phyloP scores from a whole-genome alignment of 1,139 yeast genomes.

The Pichia sp. region DNA sequence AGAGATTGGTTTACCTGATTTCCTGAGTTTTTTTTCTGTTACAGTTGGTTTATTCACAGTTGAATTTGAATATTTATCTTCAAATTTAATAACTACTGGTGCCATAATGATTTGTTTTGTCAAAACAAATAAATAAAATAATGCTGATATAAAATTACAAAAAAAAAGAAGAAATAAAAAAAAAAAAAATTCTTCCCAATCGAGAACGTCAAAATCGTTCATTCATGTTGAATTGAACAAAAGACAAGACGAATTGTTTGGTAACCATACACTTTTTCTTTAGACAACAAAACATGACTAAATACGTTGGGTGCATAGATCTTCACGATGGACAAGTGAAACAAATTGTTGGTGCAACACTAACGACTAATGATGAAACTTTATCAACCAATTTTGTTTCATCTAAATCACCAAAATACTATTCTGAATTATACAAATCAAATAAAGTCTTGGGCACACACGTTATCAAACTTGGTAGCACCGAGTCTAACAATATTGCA shows the following conservation, averaged over 20 bases:
- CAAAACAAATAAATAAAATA: background rate
- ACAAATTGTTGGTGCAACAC: constrained; percentile 93
- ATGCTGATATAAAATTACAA: no score
- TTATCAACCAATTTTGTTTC: constrained; percentile 79
- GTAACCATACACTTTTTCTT: background rate
- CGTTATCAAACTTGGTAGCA: constrained; percentile 82
- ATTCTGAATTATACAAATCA: constrained; percentile 61
- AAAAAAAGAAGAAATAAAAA: background rate
- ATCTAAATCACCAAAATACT: constrained; percentile 64
- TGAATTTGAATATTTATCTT: constrained; percentile 29
- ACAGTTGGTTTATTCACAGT: constrained; percentile 33
- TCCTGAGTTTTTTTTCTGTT: constrained; percentile 39
- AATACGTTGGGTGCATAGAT: constrained; percentile 90
- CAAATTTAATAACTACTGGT: constrained; percentile 44
- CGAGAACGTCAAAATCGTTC: background rate
- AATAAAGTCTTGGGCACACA: constrained; percentile 70
- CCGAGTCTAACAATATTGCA: constrained; percentile 70
- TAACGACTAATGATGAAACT: constrained; percentile 45
- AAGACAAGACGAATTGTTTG: background rate
- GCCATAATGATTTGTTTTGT: constrained; percentile 19
- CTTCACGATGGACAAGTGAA: constrained; percentile 92
- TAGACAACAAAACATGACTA: constrained; percentile 53
- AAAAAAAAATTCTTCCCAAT: background rate
- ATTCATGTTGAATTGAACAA: background rate
- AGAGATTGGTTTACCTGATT: constrained; percentile 37